These are phyloP conservation scores for Cyclanthera cordifolia DNA, from an alignment of 306 rosid genomes.

Conservation along the genomic window DNA sequence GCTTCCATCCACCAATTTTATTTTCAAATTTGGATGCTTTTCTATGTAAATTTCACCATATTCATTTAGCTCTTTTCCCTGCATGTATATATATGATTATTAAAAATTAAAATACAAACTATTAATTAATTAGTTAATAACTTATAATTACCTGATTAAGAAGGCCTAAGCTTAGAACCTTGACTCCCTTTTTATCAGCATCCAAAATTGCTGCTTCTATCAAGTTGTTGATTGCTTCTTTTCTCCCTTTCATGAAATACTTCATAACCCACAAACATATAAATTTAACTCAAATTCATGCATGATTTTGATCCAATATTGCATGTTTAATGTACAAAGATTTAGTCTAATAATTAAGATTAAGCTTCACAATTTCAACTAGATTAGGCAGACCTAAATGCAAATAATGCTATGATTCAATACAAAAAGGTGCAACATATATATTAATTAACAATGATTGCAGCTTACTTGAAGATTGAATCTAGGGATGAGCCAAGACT, in stretches of 20 bases:
- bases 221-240: conserved; percentile 16
- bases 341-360: too few species aligned
- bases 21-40: conserved; percentile 37
- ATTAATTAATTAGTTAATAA: background rate
- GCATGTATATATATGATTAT: background rate
- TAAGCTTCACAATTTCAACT: too few species aligned
- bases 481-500: conserved; percentile 56
- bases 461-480: conserved; percentile 46
- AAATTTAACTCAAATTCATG: too few species aligned
- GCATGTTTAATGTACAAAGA: too few species aligned
- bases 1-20: conserved; percentile 68
- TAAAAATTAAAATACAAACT: too few species aligned
- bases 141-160: conserved; percentile 15
- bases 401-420: too few species aligned
- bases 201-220: conserved; percentile 16
- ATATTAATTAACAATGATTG: too few species aligned
- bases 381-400: too few species aligned
- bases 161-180: conserved; percentile 15
- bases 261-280: background rate
- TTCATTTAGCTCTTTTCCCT: conserved; percentile 52
- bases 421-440: too few species aligned
- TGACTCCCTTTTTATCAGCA: conserved; percentile 18
- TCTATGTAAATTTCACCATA: conserved; percentile 46
- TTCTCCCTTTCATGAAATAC: conserved; percentile 17
- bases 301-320: background rate